Base-by-base conservation (phyloP, 768 basidiomycete genomes). In the Phallus indusiatus region DNA sequence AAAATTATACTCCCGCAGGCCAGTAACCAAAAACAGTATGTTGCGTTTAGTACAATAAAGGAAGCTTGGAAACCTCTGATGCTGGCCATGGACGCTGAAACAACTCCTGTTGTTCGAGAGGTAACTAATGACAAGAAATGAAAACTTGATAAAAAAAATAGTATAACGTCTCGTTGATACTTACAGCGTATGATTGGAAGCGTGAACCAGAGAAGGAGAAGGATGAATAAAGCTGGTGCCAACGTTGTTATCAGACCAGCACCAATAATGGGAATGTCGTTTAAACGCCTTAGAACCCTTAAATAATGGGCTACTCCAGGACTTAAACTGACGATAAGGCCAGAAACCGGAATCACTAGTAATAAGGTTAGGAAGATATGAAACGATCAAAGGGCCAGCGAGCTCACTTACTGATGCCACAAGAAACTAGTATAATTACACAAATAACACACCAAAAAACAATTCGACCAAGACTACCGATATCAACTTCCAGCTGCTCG, bases 301-400 rank as follows among this genome's bases (percentile, higher is more conserved):
- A 91, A 67, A 64, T 82, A 86, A 70, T 88, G 83, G 0, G 82
- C 81, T 58, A 88, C 80, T 64, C 88, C 81, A 2, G 90, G 89
- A 0, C 86, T 82, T n/a, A 78, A 76, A 47, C 82, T 77, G 18
- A 90, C 72, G 6, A 81, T 78, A 47, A 93, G 75, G 1, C 85
- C 88, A 20, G 82, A 76, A 17, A 82, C 83, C 47, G 87, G 86
- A 4, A 84, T 81, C 60, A 90, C 89, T 90, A 63, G 33, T 22
- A 33, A 54, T 54, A 61, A 60, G 18, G 55, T 42, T 34, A 65
- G 20, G 59, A 51, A 11, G 59, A 36, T 33, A 60, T 50, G 18
- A 42, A 7, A 28, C 28, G 28, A 28, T 2, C 37, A 52, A n/a
- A 51, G 5, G 24, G 53, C 24, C 62, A 16, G 54, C 20, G 24